These are phyloP conservation scores for Lithospermum erythrorhizon DNA, from an alignment of 257 asterid genomes.

Conservation along the genomic window DNA sequence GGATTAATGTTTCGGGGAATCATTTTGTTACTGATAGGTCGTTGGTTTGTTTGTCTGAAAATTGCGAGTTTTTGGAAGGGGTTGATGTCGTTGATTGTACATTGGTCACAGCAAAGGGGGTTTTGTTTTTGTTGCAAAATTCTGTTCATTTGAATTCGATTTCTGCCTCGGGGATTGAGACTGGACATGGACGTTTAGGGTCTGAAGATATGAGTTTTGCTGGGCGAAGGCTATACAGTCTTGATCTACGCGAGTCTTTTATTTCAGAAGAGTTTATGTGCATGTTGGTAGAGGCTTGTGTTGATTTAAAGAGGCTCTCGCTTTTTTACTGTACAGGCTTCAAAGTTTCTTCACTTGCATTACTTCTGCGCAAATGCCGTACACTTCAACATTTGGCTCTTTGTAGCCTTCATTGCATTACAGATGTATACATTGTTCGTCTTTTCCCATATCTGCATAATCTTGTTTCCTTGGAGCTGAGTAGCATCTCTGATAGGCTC, in stretches of 20 bases:
- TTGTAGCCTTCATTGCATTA: neutral
- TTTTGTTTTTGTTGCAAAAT: slow-evolving; percentile 5
- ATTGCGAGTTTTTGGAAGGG: slow-evolving; percentile 9
- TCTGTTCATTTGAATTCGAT: slow-evolving; percentile 6
- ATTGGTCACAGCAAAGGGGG: slow-evolving; percentile 9
- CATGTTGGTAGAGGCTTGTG: slow-evolving; percentile 8
- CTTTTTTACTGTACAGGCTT: slow-evolving; percentile 8
- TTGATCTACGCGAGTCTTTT: neutral
- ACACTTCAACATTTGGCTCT: slow-evolving; percentile 10
- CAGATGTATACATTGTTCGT: slow-evolving; percentile 4
- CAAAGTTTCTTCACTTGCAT: slow-evolving; percentile 9
- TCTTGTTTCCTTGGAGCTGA: slow-evolving; percentile 7
- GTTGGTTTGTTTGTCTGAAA: slow-evolving; percentile 5
- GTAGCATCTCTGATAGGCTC: neutral
- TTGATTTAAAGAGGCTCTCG: slow-evolving; percentile 7
- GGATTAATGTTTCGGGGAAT: slow-evolving; percentile 17
- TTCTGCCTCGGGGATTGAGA: slow-evolving; percentile 6
- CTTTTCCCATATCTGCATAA: slow-evolving; percentile 8
- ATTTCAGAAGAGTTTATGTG: slow-evolving; percentile 11
- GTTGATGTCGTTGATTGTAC: slow-evolving; percentile 7
- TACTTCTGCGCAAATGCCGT: slow-evolving; percentile 2
- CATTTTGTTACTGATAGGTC: slow-evolving; percentile 14
- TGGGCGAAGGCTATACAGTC: slow-evolving; percentile 1
- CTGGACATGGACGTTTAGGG: neutral
- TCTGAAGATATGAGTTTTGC: neutral